Evolutionary conservation across 1,284 basidiomycete genomes (phyloP), one percentile per base, ranked within the genome.

Genomic region (Ustilago bromivora): DNA sequence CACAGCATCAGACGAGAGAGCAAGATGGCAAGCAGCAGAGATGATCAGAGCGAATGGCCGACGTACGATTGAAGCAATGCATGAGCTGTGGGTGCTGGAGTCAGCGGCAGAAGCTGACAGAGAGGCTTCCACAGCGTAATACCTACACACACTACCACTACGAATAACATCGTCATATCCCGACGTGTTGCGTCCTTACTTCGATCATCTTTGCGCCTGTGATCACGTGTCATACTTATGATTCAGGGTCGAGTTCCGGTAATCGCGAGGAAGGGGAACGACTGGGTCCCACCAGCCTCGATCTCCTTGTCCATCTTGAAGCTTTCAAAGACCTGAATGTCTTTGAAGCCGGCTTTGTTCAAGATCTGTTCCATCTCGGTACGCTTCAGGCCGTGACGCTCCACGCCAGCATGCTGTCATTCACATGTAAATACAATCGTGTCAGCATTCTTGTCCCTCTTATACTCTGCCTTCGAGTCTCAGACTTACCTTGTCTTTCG

Each of bases 301-400:
- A 79, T 58, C 13, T 54, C 46, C 34, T 76, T 79, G 40, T 65
- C 64, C 53, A 79, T 53, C 32, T 31, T 54, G 69, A 73, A 79
- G 43, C 70, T 76, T 49, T 76, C 71, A 28, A 73, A 71, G 9
- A 79, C 77, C n/a, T 76, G 36, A 28, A 79, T 66, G 13, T 76
- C 15, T 1, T 53, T 57, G 56, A 76, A 73, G 13, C 77, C 77
- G 15, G 57, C 77, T 17, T 61, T 13, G 5, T 19, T 38, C 23
- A 79, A 57, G 15, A 79, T 75, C 6, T 56, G 8, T 17, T 70
- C 49, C 72, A 79, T 79, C 47, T 76, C 69, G 9, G 38, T 4
- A 0, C 66, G 62, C 36, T 67, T 60, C n/a, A 79, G 41, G 1
- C 77, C 77, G 41, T 79, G 77, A 9, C 77, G 43, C 43, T 79